These are phyloP conservation scores for Hawksworthiomyces lignivorus DNA, from an alignment of 2,329 filamentous ascomycete genomes.

Conservation along the genomic window DNA sequence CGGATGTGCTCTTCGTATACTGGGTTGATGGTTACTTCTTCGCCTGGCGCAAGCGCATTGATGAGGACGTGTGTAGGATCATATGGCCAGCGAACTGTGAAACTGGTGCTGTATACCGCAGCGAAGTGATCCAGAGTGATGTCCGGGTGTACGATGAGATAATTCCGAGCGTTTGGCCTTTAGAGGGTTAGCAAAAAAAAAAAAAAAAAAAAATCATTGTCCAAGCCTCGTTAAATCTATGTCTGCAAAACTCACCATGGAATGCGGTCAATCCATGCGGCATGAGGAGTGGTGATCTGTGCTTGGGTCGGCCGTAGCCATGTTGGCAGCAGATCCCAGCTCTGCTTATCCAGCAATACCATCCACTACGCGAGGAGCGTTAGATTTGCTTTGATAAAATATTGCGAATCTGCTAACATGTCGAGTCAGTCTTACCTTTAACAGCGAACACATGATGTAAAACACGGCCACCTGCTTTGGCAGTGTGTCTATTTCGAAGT, in stretches of 20 bases:
- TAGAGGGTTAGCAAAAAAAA: background rate
- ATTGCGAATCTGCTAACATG: background rate
- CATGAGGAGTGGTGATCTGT: slow-evolving; percentile 21
- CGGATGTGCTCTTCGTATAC: slow-evolving; percentile 25
- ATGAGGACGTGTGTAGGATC: slow-evolving; percentile 22
- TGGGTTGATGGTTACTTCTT: slow-evolving; percentile 20
- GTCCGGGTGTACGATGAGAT: slow-evolving; percentile 22
- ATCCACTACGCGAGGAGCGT: slow-evolving; percentile 19
- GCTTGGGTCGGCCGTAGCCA: slow-evolving; percentile 22
- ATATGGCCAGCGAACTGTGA: slow-evolving; percentile 24
- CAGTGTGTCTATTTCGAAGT: slow-evolving; percentile 23
- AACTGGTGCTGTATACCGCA: slow-evolving; percentile 23
- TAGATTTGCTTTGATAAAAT: background rate
- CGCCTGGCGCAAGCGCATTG: slow-evolving; percentile 12
- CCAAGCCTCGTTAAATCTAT: too few species aligned
- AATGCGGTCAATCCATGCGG: slow-evolving; percentile 25
- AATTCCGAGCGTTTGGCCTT: slow-evolving; percentile 23
- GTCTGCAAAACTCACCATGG: slow-evolving; percentile 21
- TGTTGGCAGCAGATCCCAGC: slow-evolving; percentile 22
- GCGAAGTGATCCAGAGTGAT: slow-evolving; percentile 26
- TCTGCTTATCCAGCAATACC: slow-evolving; percentile 22
- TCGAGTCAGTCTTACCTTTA: slow-evolving; percentile 20
- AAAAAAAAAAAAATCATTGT: too few species aligned
- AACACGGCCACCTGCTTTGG: slow-evolving; percentile 24
- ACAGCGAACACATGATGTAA: slow-evolving; percentile 21